These are phyloP conservation scores for Wilhelminamyces savonicus DNA, from an alignment of 805 yeast genomes.

Conservation along the genomic window DNA sequence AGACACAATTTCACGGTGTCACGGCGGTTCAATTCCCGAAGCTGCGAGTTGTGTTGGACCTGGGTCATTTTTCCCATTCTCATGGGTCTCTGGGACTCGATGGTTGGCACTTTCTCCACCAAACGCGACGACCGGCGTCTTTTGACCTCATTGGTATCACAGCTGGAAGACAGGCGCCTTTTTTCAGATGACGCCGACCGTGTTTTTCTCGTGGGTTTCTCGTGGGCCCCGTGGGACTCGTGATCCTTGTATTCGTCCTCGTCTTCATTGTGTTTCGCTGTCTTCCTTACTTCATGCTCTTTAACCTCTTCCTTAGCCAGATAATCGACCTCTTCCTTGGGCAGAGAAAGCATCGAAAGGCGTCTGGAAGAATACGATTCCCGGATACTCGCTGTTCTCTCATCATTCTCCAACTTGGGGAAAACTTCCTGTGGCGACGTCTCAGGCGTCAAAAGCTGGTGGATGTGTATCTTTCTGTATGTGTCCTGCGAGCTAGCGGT, in stretches of 20 bases:
- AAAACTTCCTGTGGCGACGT: slow-evolving; percentile 28
- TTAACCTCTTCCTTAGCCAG: slow-evolving; percentile 3
- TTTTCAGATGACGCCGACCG: slow-evolving; percentile 4
- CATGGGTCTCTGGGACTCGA: background rate
- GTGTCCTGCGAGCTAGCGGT: background rate
- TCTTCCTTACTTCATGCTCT: slow-evolving; percentile 1
- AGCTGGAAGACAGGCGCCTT: no score
- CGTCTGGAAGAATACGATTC: no score
- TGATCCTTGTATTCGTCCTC: background rate
- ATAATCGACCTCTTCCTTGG: slow-evolving; percentile 5
- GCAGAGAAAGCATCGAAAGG: slow-evolving; percentile 3
- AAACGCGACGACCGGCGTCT: no score
- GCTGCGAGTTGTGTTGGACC: slow-evolving; percentile 13
- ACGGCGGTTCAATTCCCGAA: slow-evolving; percentile 19
- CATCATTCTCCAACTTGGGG: no score
- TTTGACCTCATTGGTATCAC: no score
- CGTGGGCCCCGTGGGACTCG: no score
- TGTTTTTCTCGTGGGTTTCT: slow-evolving; percentile 3
- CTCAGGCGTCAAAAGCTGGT: slow-evolving; percentile 31
- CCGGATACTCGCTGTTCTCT: no score
- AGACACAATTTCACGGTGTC: slow-evolving; percentile 22
- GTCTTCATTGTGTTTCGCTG: background rate
- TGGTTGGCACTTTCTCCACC: slow-evolving; percentile 1
- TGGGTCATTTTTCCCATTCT: slow-evolving; percentile 13
- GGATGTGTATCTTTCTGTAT: slow-evolving; percentile 8